Evolutionary conservation across 768 basidiomycete species (phyloP).

Genomic region (Amanita brunnescens): DNA sequence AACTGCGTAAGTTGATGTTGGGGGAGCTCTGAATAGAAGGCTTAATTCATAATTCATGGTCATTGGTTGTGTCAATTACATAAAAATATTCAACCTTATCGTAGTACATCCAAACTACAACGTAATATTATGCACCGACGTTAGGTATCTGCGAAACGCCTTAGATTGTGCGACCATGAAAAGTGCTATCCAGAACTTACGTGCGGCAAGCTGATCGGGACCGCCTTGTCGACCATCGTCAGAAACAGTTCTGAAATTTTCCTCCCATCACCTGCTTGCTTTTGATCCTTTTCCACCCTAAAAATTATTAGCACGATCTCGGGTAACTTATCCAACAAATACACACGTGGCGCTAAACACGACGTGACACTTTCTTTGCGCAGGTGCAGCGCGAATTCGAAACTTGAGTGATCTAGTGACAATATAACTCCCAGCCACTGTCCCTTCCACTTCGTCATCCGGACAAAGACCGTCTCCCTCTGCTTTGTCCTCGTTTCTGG

Average conservation of each 20-base stretch:
- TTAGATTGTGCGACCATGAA: too few species aligned
- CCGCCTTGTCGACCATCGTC: conserved; percentile 11
- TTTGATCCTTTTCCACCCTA: conserved; percentile 6
- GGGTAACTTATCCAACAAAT: neutral
- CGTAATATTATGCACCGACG: too few species aligned
- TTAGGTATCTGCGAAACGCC: too few species aligned
- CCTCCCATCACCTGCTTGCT: neutral
- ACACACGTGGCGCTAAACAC: conserved; percentile 17
- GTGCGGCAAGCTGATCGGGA: conserved; percentile 6
- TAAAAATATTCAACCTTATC: too few species aligned
- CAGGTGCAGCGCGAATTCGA: conserved; percentile 17
- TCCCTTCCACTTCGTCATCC: too few species aligned
- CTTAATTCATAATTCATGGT: too few species aligned
- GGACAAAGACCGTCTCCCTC: neutral
- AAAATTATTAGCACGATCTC: neutral
- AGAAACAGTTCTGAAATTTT: conserved; percentile 12
- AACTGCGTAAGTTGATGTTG: neutral
- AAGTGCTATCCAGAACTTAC: too few species aligned
- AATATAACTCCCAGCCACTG: conserved; percentile 17
- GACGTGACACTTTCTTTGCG: conserved; percentile 15
- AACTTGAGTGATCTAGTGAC: conserved; percentile 17
- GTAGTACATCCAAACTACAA: too few species aligned
- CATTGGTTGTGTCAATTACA: too few species aligned
- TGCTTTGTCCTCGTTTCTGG: neutral
- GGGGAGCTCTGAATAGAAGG: neutral